A percentile compares a stretch with the other conserved stretches of the same genome.
These are phyloP conservation scores for Clavispora vitiphila DNA, from an alignment of 805 yeast genomes.

Conservation along the genomic window DNA sequence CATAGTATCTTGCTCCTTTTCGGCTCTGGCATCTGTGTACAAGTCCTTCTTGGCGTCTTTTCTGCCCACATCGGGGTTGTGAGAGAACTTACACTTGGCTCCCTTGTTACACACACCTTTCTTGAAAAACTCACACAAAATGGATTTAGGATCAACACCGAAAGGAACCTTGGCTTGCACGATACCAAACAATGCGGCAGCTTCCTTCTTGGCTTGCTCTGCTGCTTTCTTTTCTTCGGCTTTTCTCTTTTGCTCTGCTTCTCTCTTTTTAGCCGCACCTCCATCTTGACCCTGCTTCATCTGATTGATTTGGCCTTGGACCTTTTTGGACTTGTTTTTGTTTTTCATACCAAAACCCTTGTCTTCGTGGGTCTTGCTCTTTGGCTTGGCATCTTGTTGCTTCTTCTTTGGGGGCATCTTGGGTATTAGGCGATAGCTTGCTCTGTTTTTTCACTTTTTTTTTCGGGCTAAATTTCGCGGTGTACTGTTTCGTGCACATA, in stretches of 20 bases:
- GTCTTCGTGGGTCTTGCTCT: slow-evolving; percentile 64
- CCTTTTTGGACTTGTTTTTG: slow-evolving; percentile 90
- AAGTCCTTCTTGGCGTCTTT: slow-evolving; percentile 87
- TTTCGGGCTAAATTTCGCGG: slow-evolving; percentile 1
- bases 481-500: not conserved
- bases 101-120: slow-evolving; percentile 83
- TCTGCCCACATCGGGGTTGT: slow-evolving; percentile 80
- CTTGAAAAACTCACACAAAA: slow-evolving; percentile 85
- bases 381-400: slow-evolving; percentile 53
- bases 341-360: slow-evolving; percentile 95
- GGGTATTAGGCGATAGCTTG: slow-evolving; percentile 6
- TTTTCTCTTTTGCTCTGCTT: slow-evolving; percentile 64
- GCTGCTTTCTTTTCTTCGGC: slow-evolving; percentile 85
- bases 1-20: slow-evolving; percentile 81
- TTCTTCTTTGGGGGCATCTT: slow-evolving; percentile 81
- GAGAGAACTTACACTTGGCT: slow-evolving; percentile 85
- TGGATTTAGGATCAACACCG: slow-evolving; percentile 96
- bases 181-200: slow-evolving; percentile 69
- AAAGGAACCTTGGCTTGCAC: slow-evolving; percentile 84
- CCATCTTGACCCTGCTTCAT: slow-evolving; percentile 42
- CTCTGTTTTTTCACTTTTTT: slow-evolving; percentile 3
- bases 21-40: slow-evolving; percentile 80
- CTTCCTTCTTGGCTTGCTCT: slow-evolving; percentile 84
- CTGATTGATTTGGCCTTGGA: slow-evolving; percentile 52
- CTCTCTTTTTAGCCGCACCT: slow-evolving; percentile 57